phyloP scores from a whole-genome alignment of 345 rosid species.

The Laguncularia racemosa region DNA sequence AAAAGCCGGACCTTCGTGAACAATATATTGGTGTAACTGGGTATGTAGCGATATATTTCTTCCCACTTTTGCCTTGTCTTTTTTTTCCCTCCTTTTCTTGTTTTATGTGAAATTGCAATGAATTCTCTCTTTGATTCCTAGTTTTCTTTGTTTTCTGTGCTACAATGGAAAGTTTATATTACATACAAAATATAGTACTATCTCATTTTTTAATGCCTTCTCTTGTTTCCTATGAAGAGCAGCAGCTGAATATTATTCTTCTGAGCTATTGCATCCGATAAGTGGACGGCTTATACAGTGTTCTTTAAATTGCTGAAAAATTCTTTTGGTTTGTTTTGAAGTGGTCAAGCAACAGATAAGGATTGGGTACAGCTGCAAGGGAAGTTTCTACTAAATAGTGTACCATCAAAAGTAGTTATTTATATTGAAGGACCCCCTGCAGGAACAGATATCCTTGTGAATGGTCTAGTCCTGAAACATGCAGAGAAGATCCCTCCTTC shows the following conservation, averaged over 20 bases:
- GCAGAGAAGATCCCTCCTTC: constrained; percentile 68
- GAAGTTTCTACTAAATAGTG: constrained; percentile 78
- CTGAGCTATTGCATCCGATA: background rate
- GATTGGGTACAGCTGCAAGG: constrained; percentile 79
- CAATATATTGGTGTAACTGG: constrained; percentile 74
- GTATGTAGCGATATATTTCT: constrained; percentile 29
- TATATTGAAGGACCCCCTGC: constrained; percentile 95
- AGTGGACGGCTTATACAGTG: background rate
- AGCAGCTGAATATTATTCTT: background rate
- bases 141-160: no score
- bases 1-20: constrained; percentile 57
- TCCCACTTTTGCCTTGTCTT: background rate
- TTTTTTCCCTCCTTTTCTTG: no score
- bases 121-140: no score
- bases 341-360: constrained; percentile 72
- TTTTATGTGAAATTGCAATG: no score
- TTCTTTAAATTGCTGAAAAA: no score
- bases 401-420: constrained; percentile 68
- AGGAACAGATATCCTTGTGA: constrained; percentile 80
- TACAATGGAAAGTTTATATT: no score
- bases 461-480: constrained; percentile 59
- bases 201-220: no score
- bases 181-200: no score
- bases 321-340: constrained; percentile 13
- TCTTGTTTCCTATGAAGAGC: no score